These are phyloP conservation scores for Aspergillus indologenus DNA, from an alignment of 495 filamentous ascomycete genomes.

Conservation along the genomic window DNA sequence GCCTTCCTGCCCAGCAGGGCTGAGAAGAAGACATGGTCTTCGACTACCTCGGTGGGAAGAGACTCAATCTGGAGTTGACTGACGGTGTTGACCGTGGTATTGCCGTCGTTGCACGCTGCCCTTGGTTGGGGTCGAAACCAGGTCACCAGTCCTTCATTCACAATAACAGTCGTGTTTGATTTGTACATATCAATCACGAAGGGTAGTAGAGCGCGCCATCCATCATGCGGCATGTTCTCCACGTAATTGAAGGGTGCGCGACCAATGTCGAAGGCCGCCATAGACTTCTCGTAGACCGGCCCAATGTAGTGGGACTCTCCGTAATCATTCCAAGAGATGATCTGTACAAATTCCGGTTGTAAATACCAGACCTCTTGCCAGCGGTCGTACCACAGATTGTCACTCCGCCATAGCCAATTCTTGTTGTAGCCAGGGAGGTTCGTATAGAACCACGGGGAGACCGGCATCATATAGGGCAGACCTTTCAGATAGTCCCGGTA, in stretches of 20 bases:
- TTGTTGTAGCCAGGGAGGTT: slow-evolving; percentile 53
- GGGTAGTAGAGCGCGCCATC: slow-evolving; percentile 51
- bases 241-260: slow-evolving; percentile 47
- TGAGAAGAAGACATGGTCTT: no score
- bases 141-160: no score
- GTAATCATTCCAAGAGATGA: slow-evolving; percentile 69
- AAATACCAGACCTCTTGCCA: slow-evolving; percentile 53
- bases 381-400: slow-evolving; percentile 55
- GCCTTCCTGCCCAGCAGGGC: no score
- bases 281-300: slow-evolving; percentile 34
- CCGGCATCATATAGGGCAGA: slow-evolving; percentile 53
- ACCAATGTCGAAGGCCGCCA: slow-evolving; percentile 41
- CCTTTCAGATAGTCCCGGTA: slow-evolving; percentile 46
- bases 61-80: no score
- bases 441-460: slow-evolving; percentile 46
- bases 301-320: slow-evolving; percentile 58
- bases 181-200: slow-evolving; percentile 62
- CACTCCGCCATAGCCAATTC: slow-evolving; percentile 59
- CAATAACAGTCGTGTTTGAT: slow-evolving; percentile 23
- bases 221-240: slow-evolving; percentile 46
- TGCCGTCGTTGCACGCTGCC: no score
- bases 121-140: no score
- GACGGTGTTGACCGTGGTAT: no score
- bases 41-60: no score
- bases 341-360: slow-evolving; percentile 49